Base-by-base conservation (phyloP, 148 eudicot species). In the Persicaria tinctoria region DNA sequence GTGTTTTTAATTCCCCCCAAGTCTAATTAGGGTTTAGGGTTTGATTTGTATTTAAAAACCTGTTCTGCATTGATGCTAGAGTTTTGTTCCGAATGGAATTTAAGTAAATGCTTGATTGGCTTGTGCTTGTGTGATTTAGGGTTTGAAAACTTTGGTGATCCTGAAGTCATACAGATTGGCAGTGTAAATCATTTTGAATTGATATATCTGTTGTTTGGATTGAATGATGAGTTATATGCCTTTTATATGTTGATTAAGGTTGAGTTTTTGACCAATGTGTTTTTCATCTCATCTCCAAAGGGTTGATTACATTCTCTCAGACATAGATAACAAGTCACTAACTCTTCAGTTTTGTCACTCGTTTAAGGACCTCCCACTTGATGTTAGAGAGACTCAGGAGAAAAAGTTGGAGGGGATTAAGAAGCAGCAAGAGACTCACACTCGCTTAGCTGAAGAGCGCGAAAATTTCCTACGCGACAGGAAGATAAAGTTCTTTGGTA, bases 401-500 rank as follows among this genome's bases (percentile, higher is more conserved):
- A 82, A 83, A 84, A 95, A 95, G 83, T 78, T 95, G 75, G 96
- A 87, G 71, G 94, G 82, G 56, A 87, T 92, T 70, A 92, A 89
- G 85, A 90, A 87, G 78, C 97, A 91, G 79, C 91, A 89, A 49
- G 92, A 90, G 71, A 85, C 82, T 80, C 89, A 85, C 41, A 84
- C 74, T 72, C 93, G 88, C 60, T 78, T 89, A 77, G 97, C 93
- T 76, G 72, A 85, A 56, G 93, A 94, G 80, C 93, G 92, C 72
- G 87, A 86, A 82, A 77, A 87, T 73, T 90, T 89, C 76, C 69
- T 95, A 76, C 93, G 89, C 70, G 81, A 92, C 80, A 87, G 87
- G 76, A 95, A 89, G 86, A 84, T 90, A 56, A 92, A 86, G 80
- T 95, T 95, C 84, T 95, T 95, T 83, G 98, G 97, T 95, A 83